These are phyloP conservation scores for Chlamydomonas sphaeroides DNA, from an alignment of 139 green algal species.

Conservation along the genomic window DNA sequence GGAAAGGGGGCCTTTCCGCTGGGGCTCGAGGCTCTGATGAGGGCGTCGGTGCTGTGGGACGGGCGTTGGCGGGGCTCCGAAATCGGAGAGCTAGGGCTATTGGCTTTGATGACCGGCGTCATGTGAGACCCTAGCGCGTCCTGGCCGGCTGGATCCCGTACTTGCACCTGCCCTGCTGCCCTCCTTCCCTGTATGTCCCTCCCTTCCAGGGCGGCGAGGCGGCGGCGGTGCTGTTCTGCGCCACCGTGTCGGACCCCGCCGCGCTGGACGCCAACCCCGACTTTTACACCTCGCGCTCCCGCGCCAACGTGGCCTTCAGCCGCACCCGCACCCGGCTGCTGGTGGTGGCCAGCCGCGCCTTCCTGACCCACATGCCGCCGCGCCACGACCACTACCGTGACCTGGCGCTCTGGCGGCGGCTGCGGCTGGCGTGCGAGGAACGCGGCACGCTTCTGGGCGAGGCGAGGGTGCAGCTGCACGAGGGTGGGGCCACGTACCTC, in stretches of 20 bases:
- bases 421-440: background rate
- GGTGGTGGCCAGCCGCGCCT: background rate
- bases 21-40: too few relatives aligned
- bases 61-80: too few relatives aligned
- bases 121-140: too few relatives aligned
- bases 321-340: conserved; percentile 15
- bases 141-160: too few relatives aligned
- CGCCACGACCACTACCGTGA: background rate
- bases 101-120: background rate
- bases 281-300: conserved; percentile 27
- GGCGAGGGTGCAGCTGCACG: background rate
- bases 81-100: too few relatives aligned
- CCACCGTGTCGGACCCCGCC: conserved; percentile 12
- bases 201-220: conserved; percentile 44
- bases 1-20: background rate
- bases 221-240: conserved; percentile 14
- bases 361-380: background rate
- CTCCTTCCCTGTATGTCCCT: too few relatives aligned
- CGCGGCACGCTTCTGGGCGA: background rate
- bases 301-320: conserved; percentile 40
- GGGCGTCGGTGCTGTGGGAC: too few relatives aligned
- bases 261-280: background rate
- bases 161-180: background rate
- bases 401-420: conserved; percentile 18
- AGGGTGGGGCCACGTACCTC: background rate